Percentiles rank a stretch among this genome's conserved stretches.
phyloP scores from a whole-genome alignment of 2,329 filamentous ascomycete species.

The Fusarium nematophilum region DNA sequence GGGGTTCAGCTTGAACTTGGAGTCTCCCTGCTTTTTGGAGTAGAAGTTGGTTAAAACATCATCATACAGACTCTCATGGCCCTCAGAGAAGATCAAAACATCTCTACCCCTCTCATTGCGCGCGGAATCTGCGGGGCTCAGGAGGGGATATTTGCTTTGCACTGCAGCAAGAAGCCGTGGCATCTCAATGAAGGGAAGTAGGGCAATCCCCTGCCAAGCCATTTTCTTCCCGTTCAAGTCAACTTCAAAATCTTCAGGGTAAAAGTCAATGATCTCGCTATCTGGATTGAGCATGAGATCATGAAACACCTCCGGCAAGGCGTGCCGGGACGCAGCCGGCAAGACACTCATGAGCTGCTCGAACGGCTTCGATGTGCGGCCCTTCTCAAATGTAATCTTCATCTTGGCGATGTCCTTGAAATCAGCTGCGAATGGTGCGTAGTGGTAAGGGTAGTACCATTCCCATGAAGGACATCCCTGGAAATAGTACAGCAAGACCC shows the following conservation, averaged over 20 bases:
- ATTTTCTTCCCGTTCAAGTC: constrained; percentile 99
- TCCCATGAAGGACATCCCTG: constrained; percentile 99
- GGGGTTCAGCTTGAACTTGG: constrained; percentile 79
- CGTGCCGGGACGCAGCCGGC: constrained; percentile 91
- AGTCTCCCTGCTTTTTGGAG: constrained; percentile 81
- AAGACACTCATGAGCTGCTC: constrained; percentile 99
- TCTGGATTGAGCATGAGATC: constrained; percentile 88
- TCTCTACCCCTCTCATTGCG: constrained; percentile 86
- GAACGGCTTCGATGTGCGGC: constrained; percentile 87
- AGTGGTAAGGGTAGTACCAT: constrained; percentile 99
- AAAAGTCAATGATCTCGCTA: constrained; percentile 96
- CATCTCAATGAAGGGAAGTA: constrained; percentile 97
- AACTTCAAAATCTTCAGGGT: constrained; percentile 91
- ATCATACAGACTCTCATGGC: constrained; percentile 82
- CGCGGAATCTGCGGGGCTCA: constrained; percentile 79
- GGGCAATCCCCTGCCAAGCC: constrained; percentile 94
- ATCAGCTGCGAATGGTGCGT: constrained; percentile 96
- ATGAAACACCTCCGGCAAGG: constrained; percentile 89
- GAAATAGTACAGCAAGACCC: constrained; percentile 97
- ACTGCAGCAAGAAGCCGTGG: constrained; percentile 85
- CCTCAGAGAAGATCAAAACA: constrained; percentile 84
- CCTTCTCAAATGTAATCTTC: constrained; percentile 84
- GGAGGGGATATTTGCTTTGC: constrained; percentile 80
- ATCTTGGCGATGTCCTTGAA: constrained; percentile 87
- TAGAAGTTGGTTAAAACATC: constrained; percentile 89